Evolutionary conservation across 176 grass and related monocot species (phyloP).

Genomic region (Phragmites australis): DNA sequence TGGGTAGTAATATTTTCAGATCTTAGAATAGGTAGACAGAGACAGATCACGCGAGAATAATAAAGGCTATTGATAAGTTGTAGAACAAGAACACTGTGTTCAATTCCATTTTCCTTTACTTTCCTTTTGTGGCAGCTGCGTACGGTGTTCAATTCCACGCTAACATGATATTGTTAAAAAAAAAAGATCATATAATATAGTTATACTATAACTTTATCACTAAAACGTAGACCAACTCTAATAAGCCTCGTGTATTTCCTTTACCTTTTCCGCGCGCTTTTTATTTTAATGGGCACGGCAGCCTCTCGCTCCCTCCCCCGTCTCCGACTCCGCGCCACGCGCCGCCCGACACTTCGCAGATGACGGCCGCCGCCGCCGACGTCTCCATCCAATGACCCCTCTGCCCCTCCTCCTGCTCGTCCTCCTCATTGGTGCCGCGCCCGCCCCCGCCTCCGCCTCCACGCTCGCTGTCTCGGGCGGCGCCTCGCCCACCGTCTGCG

Average conservation of each 20-base stretch:
- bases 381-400: conserved; percentile 29
- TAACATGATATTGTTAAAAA: too few species aligned
- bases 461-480: conserved; percentile 64
- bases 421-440: conserved; percentile 12
- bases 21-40: not conserved
- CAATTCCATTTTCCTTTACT: too few species aligned
- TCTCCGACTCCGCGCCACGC: not conserved
- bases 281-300: not conserved
- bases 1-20: too few species aligned
- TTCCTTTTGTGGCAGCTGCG: not conserved
- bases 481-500: conserved; percentile 48
- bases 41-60: not conserved
- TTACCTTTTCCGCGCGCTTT: not conserved
- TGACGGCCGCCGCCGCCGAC: conserved; percentile 35
- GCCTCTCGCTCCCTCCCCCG: too few species aligned
- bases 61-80: not conserved
- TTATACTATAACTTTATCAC: too few species aligned
- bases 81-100: too few species aligned
- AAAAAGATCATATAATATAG: too few species aligned
- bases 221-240: too few species aligned
- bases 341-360: conserved; percentile 6
- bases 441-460: conserved; percentile 34
- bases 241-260: not conserved
- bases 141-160: not conserved
- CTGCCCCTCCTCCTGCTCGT: not conserved